Evolutionary conservation across 129 eudicot species (phyloP), one percentile per base, ranked within the genome.

Genomic region (Helianthus annuus): DNA sequence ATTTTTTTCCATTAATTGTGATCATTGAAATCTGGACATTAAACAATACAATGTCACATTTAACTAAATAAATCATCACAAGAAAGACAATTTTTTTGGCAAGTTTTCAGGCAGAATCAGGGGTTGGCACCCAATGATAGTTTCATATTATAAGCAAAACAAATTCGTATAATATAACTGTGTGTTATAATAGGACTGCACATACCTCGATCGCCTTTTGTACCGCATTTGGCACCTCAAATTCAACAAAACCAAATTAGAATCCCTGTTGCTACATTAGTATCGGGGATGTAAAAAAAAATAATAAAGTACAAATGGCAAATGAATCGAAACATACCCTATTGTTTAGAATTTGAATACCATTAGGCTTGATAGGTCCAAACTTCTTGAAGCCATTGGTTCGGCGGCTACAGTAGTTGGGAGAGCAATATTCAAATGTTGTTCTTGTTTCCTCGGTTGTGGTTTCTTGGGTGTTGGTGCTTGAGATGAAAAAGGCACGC

Each of bases 211-310:
- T 85, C 48, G 99, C 97, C 63, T 82, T 86, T 59, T 80, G 88
- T n/a, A 79, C 89, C 51, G 99, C 84, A 17, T 44, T 83, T 62
- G 93, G 84, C 34, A 52, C 80, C 90, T 94, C 97, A 62, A 85
- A 94, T 73, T 90, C 96, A 49, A 90, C 96, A 78, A 90, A 94
- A 17, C 97, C 99, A 76, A 90, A 94, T 70, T 88, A 84, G 56
- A 94, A 86, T 5, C 89, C 96, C 77, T 90, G 92, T 81, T 76
- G 86, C 86, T 80, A 84, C 80, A 68, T 69, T 17, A 75, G 67
- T 55, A 57, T 64, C 66, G 8, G 13, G 39, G 6, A 53, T 16
- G 61, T 49, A 5, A 49, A 49, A 49, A 19, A 52, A 72, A 52
- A 52, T 19, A 52, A 51, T 32, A 32, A 72, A 53, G 27, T 14